A percentile compares a stretch with the other conserved stretches of the same genome.
These are phyloP conservation scores for Paramecium octaurelia DNA, from an alignment of 73 alveolate species.

Conservation along the genomic window DNA sequence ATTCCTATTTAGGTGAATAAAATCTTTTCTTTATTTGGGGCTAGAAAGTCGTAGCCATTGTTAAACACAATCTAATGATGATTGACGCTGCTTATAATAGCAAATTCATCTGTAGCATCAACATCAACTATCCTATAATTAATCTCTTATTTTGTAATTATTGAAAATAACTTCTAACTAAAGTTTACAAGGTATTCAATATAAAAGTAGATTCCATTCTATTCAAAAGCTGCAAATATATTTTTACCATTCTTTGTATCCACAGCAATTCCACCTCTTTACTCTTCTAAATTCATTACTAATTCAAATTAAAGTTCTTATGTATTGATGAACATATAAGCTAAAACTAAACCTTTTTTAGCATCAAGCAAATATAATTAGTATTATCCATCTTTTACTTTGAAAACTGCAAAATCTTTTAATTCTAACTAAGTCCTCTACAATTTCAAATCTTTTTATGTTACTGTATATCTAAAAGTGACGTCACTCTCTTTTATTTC, in stretches of 20 bases:
- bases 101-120: constrained; percentile 37
- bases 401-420: neutral
- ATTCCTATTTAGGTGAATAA: neutral
- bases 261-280: constrained; percentile 25
- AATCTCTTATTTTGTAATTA: neutral
- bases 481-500: neutral
- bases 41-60: neutral
- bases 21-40: neutral
- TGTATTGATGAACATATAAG: neutral
- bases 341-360: neutral
- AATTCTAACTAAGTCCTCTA: neutral
- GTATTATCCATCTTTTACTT: neutral
- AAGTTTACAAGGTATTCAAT: neutral
- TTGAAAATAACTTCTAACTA: neutral
- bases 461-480: neutral
- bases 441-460: neutral
- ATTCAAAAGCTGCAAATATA: constrained; percentile 5
- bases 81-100: neutral
- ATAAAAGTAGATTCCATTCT: neutral
- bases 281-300: neutral
- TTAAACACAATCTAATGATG: constrained; percentile 1
- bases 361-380: neutral
- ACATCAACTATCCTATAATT: neutral
- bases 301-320: neutral
- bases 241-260: constrained; percentile 27